These are phyloP conservation scores for Aureobasidium leucospermi DNA, from an alignment of 2,329 filamentous ascomycete genomes.

Conservation along the genomic window DNA sequence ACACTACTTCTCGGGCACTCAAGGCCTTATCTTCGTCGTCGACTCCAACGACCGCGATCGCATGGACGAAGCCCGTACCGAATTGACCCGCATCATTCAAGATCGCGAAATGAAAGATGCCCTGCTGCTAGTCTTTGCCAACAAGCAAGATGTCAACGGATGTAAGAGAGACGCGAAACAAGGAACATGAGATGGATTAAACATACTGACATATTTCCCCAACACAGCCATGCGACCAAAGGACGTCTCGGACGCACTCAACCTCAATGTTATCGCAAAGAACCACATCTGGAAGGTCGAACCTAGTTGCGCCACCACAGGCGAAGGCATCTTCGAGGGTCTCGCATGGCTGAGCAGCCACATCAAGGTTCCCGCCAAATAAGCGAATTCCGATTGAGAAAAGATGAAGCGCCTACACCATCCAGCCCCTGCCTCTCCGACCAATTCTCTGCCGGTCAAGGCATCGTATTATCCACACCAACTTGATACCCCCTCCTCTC, in stretches of 20 bases:
- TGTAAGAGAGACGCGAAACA: slow-evolving; percentile 49
- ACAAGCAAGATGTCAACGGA: slow-evolving; percentile 95
- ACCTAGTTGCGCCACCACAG: slow-evolving; percentile 46
- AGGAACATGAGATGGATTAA: not conserved
- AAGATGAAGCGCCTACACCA: not conserved
- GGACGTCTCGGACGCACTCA: slow-evolving; percentile 42
- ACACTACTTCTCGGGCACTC: slow-evolving; percentile 98
- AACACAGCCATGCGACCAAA: slow-evolving; percentile 42
- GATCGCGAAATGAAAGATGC: slow-evolving; percentile 98
- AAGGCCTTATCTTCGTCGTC: slow-evolving; percentile 99
- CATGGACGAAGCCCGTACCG: slow-evolving; percentile 92
- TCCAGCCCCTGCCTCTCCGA: not conserved
- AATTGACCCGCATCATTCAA: slow-evolving; percentile 97
- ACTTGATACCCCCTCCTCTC: slow-evolving; percentile 6
- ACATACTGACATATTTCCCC: slow-evolving; percentile 16
- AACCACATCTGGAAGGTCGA: slow-evolving; percentile 49
- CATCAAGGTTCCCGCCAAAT: slow-evolving; percentile 36
- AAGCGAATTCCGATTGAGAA: not conserved
- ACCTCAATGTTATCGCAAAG: slow-evolving; percentile 44
- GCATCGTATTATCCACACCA: not conserved
- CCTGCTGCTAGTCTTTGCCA: slow-evolving; percentile 93
- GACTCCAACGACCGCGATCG: slow-evolving; percentile 98
- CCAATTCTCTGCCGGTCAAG: not conserved
- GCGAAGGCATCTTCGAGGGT: slow-evolving; percentile 47
- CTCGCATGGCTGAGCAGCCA: slow-evolving; percentile 46